Evolutionary conservation across 2,329 filamentous ascomycete species (phyloP).

Genomic region (Xylariaceae sp.): DNA sequence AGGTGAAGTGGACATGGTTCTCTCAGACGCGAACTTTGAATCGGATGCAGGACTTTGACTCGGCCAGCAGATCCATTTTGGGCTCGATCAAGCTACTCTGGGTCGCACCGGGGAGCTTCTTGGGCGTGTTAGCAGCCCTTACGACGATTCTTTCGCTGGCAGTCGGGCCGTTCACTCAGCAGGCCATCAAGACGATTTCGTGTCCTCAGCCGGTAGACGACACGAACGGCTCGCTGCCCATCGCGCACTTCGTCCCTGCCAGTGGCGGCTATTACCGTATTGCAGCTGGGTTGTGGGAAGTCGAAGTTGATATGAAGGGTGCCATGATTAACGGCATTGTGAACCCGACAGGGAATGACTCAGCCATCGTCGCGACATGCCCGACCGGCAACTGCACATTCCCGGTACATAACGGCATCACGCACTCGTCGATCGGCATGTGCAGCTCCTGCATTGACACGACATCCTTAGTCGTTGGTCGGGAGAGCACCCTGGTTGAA

Average conservation of each 20-base stretch:
- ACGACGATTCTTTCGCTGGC: background rate
- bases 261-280: background rate
- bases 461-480: background rate
- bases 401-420: conserved; percentile 9
- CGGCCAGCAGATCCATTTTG: background rate
- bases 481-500: too few relatives aligned
- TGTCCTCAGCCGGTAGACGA: background rate
- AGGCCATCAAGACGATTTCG: background rate
- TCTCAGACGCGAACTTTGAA: background rate
- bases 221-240: too few relatives aligned
- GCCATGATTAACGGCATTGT: too few relatives aligned
- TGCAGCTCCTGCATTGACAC: background rate
- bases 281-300: background rate
- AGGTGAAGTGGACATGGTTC: background rate
- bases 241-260: background rate
- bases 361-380: conserved; percentile 14
- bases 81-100: background rate
- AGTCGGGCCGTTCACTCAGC: background rate
- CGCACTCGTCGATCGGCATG: background rate
- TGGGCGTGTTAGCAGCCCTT: conserved; percentile 1
- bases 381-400: conserved; percentile 23
- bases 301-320: background rate
- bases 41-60: background rate
- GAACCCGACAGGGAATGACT: background rate
- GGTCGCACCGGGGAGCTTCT: too few relatives aligned